Conservation (phyloP, 345 rosid genomes). For the Reutealis trisperma region DNA sequence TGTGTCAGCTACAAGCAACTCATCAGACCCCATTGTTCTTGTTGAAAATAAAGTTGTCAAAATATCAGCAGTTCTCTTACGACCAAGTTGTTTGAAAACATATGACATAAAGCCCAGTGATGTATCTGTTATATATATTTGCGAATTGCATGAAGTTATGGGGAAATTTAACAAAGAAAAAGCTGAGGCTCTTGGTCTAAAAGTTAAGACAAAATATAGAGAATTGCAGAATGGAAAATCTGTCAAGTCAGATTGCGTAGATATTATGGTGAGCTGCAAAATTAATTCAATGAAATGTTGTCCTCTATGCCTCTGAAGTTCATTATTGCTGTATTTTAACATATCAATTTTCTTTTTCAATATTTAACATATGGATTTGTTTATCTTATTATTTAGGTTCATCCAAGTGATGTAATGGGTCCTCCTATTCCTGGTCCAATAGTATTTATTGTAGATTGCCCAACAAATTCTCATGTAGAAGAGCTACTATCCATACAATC, state of each 20-base stretch:
- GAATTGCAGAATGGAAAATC: slow-evolving; percentile 79
- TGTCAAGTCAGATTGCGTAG: slow-evolving; percentile 64
- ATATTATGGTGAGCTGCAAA: slow-evolving; percentile 59
- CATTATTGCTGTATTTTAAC: not conserved
- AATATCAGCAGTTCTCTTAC: slow-evolving; percentile 72
- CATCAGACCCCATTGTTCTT: slow-evolving; percentile 56
- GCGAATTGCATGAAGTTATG: slow-evolving; percentile 79
- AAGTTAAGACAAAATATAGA: slow-evolving; percentile 74
- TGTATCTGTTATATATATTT: slow-evolving; percentile 76
- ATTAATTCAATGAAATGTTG: no score
- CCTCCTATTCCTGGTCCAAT: slow-evolving; percentile 93
- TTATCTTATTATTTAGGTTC: slow-evolving; percentile 50
- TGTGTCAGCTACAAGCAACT: slow-evolving; percentile 34
- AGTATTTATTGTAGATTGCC: slow-evolving; percentile 89
- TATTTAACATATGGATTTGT: no score
- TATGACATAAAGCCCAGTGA: slow-evolving; percentile 60
- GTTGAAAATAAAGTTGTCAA: slow-evolving; percentile 75
- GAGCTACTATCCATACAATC: slow-evolving; percentile 50
- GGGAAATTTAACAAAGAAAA: slow-evolving; percentile 81
- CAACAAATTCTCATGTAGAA: slow-evolving; percentile 61
- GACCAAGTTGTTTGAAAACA: slow-evolving; percentile 38
- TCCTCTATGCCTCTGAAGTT: not conserved
- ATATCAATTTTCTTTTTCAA: not conserved
- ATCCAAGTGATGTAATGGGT: slow-evolving; percentile 97
- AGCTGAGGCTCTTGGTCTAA: slow-evolving; percentile 79